Base-by-base conservation (phyloP, 2,329 filamentous ascomycete genomes). In the Mycosphaerella sp. region DNA sequence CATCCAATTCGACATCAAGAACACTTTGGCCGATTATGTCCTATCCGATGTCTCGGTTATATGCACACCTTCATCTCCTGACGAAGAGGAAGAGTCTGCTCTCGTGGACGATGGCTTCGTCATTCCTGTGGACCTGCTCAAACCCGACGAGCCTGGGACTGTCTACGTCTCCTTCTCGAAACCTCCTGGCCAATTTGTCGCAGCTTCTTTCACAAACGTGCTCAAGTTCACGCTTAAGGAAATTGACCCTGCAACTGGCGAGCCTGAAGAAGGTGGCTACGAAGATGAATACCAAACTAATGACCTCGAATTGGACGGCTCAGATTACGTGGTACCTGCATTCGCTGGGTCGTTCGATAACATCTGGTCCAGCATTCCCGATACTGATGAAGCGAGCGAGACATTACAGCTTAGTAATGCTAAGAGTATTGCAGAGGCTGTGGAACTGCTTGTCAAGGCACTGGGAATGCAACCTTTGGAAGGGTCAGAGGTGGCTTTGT, bases 171-270 rank as follows among this genome's bases (percentile, higher is more conserved):
- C 89, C 2, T 96, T 98, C 77, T 87, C 86, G 73, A 93, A 94
- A 70, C 73, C 82, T 25, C 80, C 79, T 53, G 89, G 87, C 50
- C 78, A 75, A n/a, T 85, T 94, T 69, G 84, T 89, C 4, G 77
- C 86, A 17, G 83, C 85, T 46, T 86, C 82, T 37, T 95, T 98
- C 71, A 89, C 87, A 59, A 98, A 97, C 71, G 76, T 88, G 35
- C 85, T 98, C 67, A 96, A 93, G 72, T 98, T 98, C 70, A 96
- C 89, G 14, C 93, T 86, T 76, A 97, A 96, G 74, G 93, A 98
- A 72, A 93, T 98, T 59, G 93, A 98, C 64, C 93, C 93, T 5
- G 86, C 86, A 21, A 95, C 88, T n/a, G 82, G 83, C 59, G 89
- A 96, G 71, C 87, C 91, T 0, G 93, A 98, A 70, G 89, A 95